Base-by-base conservation (phyloP, 345 rosid species). In the Excoecaria agallocha region DNA sequence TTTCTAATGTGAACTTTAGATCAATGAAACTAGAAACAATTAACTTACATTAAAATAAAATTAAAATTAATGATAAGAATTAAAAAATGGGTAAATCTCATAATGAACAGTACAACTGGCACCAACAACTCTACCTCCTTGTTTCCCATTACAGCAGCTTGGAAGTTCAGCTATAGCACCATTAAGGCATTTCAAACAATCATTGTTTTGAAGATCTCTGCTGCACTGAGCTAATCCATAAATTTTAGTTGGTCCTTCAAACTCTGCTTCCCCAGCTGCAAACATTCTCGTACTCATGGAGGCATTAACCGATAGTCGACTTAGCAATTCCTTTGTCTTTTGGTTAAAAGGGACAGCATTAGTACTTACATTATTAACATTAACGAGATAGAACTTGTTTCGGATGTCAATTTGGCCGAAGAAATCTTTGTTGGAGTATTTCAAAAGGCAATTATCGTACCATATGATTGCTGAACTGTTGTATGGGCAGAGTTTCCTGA, bases 41-140 rank as follows among this genome's bases (percentile, higher is more conserved):
- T 22, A 5, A 65, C n/a, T 9, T 0, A 12, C 0, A 46, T 8
- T 17, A 65, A 20, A 15, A 64, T 5, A 43, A 7, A 15, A 30
- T 30, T 30, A 41, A 6, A 64, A 37, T 1, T 10, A 60, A 30
- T 37, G 13, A 37, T 63, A 63, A 17, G 67, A 5, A 37, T 20
- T 65, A 65, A 65, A 52, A 65, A 65, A 65, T 3, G 69, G 69
- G 16, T 65, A 65, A n/a, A 65, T 45, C 30, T 65, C 69, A 12
- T 65, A 45, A 15, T 35, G 45, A 66, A 66, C 55, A 15, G 56
- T 66, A 24, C 70, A 66, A 66, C 70, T 66, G 2, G 55, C 55
- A 15, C 70, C 70, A 66, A 66, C 41, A 66, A 66, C 56, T 15
- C 70, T 66, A 46, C 70, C 56, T 48, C 70, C 70, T 48, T 66